A percentile compares a stretch with the other conserved stretches of the same genome.
Evolutionary conservation across 1,284 basidiomycete species (phyloP).

Genomic region (Hemileia vastatrix): DNA sequence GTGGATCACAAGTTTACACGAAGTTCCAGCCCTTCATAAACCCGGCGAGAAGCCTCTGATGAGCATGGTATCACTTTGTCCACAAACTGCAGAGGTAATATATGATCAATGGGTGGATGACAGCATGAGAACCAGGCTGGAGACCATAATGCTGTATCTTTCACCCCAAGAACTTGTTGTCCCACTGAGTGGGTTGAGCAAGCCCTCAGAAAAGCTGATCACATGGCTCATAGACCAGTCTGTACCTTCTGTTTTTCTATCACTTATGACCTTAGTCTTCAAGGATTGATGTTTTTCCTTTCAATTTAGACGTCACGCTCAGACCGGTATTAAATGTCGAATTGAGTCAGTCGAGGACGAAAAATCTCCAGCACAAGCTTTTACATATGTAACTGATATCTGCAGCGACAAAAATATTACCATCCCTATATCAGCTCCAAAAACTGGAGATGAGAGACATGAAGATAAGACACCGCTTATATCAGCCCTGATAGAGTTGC

Average conservation of each 20-base stretch:
- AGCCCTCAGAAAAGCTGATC: constrained; percentile 35
- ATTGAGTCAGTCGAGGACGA: too few species aligned
- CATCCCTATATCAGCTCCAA: too few species aligned
- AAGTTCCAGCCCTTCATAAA: background rate
- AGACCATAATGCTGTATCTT: constrained; percentile 7
- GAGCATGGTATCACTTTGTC: constrained; percentile 16
- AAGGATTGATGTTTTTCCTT: too few species aligned
- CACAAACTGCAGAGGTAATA: constrained; percentile 12
- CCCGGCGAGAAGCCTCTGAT: background rate
- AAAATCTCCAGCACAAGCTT: too few species aligned
- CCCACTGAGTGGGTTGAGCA: constrained; percentile 26
- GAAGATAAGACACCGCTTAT: too few species aligned
- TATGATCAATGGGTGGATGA: constrained; percentile 14
- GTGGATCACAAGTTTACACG: constrained; percentile 16
- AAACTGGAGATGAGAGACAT: too few species aligned
- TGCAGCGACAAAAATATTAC: too few species aligned
- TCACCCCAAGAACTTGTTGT: constrained; percentile 8
- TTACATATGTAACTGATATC: too few species aligned
- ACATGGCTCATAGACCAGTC: constrained; percentile 22
- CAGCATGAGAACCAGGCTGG: constrained; percentile 3
- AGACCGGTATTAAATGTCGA: too few species aligned
- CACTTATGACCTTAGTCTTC: too few species aligned
- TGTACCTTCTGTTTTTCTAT: background rate
- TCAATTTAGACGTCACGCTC: too few species aligned
- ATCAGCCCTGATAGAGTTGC: too few species aligned